These are phyloP conservation scores for Sporisorium graminicola DNA, from an alignment of 1,284 basidiomycete species.

Conservation along the genomic window DNA sequence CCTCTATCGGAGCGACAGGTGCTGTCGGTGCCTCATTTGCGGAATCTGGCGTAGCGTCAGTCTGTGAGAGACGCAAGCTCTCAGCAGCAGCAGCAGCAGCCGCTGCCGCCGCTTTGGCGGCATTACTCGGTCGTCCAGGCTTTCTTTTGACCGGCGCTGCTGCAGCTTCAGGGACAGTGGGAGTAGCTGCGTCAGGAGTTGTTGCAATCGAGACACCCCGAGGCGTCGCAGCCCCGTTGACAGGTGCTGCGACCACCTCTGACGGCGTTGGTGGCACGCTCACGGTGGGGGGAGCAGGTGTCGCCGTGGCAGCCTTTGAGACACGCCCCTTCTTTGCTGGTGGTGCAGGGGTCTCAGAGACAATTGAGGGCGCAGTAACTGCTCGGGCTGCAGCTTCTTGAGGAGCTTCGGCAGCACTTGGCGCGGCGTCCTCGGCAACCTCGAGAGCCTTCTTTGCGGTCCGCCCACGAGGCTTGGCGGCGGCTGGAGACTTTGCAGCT, in stretches of 20 bases:
- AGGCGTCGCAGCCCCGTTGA: neutral
- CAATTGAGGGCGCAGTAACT: neutral
- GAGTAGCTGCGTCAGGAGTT: neutral
- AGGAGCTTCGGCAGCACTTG: neutral
- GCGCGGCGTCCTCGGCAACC: neutral
- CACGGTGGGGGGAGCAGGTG: neutral
- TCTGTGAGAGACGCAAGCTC: neutral
- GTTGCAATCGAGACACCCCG: neutral
- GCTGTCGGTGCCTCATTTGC: neutral
- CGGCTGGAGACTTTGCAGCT: slow-evolving; percentile 1
- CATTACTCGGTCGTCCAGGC: slow-evolving; percentile 6
- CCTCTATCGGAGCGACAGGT: neutral
- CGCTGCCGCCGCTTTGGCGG: neutral
- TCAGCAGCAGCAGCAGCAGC: slow-evolving; percentile 5
- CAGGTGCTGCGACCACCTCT: neutral
- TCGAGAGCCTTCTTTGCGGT: slow-evolving; percentile 15
- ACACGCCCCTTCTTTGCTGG: neutral
- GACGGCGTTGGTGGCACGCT: neutral
- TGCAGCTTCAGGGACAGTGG: neutral
- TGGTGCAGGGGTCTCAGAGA: neutral
- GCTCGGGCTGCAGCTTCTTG: neutral
- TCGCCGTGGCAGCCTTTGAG: neutral
- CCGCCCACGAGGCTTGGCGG: slow-evolving; percentile 13
- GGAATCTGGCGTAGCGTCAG: neutral
- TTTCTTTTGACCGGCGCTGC: slow-evolving; percentile 9